Evolutionary conservation across 176 grass and related monocot species (phyloP).

Genomic region (Hordeum vulgare): DNA sequence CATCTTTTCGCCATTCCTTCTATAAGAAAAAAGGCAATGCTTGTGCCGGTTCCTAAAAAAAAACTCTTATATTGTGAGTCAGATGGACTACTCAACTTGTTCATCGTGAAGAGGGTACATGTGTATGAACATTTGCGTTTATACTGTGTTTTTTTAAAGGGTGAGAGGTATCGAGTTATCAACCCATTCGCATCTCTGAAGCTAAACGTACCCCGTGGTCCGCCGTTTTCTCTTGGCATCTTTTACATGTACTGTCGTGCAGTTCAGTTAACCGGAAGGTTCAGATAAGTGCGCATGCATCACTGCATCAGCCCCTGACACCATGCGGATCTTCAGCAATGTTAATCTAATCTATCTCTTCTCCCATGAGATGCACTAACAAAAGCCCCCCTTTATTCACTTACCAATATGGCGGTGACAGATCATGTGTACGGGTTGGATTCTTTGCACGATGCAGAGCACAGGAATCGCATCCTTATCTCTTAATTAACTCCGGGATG

Average conservation of each 20-base stretch:
- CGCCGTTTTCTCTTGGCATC: not conserved
- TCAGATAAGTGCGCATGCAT: conserved; percentile 28
- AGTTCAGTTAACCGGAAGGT: conserved; percentile 7
- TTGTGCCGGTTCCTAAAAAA: too few species aligned
- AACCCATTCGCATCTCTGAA: not conserved
- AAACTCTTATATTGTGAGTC: too few species aligned
- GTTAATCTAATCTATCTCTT: conserved; percentile 12
- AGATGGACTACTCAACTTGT: too few species aligned
- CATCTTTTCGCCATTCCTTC: too few species aligned
- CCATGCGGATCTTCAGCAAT: conserved; percentile 6
- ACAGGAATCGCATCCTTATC: not conserved
- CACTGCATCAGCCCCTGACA: conserved; percentile 27
- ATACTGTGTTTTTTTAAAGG: too few species aligned
- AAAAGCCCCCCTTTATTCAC: not conserved
- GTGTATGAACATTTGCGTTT: not conserved
- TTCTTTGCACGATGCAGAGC: not conserved
- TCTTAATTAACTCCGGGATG: not conserved
- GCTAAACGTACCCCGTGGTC: not conserved
- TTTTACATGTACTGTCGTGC: not conserved
- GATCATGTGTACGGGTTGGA: not conserved
- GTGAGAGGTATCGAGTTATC: not conserved
- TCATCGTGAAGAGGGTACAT: too few species aligned
- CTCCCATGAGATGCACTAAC: not conserved
- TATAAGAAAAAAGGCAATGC: too few species aligned
- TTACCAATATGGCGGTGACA: conserved; percentile 26